Percentiles rank a stretch among this genome's conserved stretches.
These are phyloP conservation scores for Sordaria brevicollis DNA, from an alignment of 495 filamentous ascomycete species.

Conservation along the genomic window DNA sequence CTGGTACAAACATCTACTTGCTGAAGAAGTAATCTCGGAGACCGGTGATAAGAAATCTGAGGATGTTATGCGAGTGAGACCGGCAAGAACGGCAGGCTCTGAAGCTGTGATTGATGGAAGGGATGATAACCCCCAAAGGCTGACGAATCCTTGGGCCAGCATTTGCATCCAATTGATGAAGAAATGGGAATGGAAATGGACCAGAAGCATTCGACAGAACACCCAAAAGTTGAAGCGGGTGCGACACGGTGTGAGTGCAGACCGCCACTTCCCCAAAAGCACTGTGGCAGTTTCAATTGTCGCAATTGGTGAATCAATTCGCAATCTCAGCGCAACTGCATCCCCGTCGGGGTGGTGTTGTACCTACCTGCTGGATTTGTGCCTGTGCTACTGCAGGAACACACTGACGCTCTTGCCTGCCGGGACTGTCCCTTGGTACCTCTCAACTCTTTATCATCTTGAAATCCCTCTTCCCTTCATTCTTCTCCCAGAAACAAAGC, in stretches of 20 bases:
- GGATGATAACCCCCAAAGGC: neutral
- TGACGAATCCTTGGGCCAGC: neutral
- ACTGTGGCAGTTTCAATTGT: neutral
- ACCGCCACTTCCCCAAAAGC: neutral
- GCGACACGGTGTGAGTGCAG: neutral
- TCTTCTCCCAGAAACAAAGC: neutral
- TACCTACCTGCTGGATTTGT: neutral
- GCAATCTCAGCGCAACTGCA: neutral
- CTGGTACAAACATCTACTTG: neutral
- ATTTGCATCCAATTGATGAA: neutral
- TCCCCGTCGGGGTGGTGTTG: neutral
- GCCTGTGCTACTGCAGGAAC: neutral
- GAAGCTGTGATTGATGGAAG: neutral
- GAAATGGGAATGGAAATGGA: neutral
- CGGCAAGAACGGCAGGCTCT: neutral
- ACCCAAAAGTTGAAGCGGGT: neutral
- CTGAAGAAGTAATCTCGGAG: neutral
- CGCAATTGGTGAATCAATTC: neutral
- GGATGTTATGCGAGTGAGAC: neutral
- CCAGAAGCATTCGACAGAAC: neutral
- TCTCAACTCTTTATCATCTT: neutral
- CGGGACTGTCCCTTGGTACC: neutral
- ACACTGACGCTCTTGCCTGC: neutral
- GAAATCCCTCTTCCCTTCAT: no score
- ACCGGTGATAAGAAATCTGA: no score